Evolutionary conservation across 805 yeast genomes (phyloP).

Genomic region (Isabelozyma rhagii): DNA sequence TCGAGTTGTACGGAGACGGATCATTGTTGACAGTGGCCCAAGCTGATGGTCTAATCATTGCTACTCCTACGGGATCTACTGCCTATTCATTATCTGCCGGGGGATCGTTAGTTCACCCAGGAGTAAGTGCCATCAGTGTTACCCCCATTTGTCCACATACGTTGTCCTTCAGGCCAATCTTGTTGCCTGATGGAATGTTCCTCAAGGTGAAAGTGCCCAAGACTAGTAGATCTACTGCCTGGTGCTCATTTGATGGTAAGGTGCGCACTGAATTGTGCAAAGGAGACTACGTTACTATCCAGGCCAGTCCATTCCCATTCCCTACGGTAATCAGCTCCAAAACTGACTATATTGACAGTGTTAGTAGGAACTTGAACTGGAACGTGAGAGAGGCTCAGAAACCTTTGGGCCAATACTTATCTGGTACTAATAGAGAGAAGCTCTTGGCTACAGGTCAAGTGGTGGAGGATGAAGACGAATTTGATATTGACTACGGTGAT

Average conservation of each 20-base stretch:
- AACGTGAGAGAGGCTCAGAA: conserved; percentile 87
- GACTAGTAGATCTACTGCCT: conserved; percentile 82
- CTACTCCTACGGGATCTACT: conserved; percentile 95
- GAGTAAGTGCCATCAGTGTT: conserved; percentile 85
- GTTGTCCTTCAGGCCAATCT: conserved; percentile 84
- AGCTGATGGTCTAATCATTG: conserved; percentile 89
- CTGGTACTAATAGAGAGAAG: not conserved
- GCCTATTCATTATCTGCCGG: conserved; percentile 96
- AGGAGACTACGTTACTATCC: conserved; percentile 83
- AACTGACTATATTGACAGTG: conserved; percentile 79
- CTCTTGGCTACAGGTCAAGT: not conserved
- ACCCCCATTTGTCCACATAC: conserved; percentile 98
- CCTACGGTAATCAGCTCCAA: conserved; percentile 82
- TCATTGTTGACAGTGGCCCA: conserved; percentile 83
- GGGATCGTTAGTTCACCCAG: conserved; percentile 92
- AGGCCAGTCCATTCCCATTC: conserved; percentile 87
- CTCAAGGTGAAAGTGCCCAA: conserved; percentile 77
- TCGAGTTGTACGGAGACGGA: conserved; percentile 87
- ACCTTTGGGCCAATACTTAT: conserved; percentile 45
- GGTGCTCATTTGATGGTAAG: conserved; percentile 97
- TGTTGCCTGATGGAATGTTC: conserved; percentile 90
- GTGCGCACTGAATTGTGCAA: conserved; percentile 73
- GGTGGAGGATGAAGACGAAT: conserved; percentile 17
- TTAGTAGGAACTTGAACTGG: conserved; percentile 88
- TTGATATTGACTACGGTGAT: conserved; percentile 35